Base-by-base conservation (phyloP, 148 eudicot genomes). In the Rhododendron williamsianum region DNA sequence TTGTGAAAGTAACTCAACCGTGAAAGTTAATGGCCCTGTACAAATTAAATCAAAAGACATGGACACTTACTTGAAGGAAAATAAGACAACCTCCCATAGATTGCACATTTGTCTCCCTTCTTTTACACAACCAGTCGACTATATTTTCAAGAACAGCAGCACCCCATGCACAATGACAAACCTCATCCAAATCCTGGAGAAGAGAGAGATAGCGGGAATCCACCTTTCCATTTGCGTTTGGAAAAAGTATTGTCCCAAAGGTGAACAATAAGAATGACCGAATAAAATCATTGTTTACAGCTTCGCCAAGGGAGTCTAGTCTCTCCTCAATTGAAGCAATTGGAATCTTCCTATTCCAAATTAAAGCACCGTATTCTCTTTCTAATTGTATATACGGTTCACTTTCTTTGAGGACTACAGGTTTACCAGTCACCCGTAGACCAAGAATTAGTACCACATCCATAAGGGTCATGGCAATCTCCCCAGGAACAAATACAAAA, bases 381-480 rank as follows among this genome's bases (percentile, higher is more conserved):
- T 93, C 95, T 48, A 94, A 82, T n/a, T 86, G 85, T 1, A 88
- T 87, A 30, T 90, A 90, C 0, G 92, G 90, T 15, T 87, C 87
- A 35, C 88, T 91, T 72, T 87, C 85, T 13, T 51, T 49, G 9
- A 91, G 77, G 30, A 48, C 36, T 13, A 92, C 91, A 49, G 93
- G 90, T 12, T 87, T 79, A 38, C 98, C 98, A 2, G 49, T 46
- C 35, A 83, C 92, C 9, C 90, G 91, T 45, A 94, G 48, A 36
- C 98, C 98, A 56, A 94, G 86, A 72, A 94, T 91, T 78, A 94
- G 43, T 4, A 93, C 91, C 21, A 90, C 95, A 81, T 94, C 98
- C 81, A 88, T n/a, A 27, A 88, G 88, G 49, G 90, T 89, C 13
- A 94, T 89, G 0, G 89, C 86, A 7, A 92, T 73, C 83, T 88